phyloP scores from a whole-genome alignment of 1,284 basidiomycete genomes.

The Wallemia mellicola region DNA sequence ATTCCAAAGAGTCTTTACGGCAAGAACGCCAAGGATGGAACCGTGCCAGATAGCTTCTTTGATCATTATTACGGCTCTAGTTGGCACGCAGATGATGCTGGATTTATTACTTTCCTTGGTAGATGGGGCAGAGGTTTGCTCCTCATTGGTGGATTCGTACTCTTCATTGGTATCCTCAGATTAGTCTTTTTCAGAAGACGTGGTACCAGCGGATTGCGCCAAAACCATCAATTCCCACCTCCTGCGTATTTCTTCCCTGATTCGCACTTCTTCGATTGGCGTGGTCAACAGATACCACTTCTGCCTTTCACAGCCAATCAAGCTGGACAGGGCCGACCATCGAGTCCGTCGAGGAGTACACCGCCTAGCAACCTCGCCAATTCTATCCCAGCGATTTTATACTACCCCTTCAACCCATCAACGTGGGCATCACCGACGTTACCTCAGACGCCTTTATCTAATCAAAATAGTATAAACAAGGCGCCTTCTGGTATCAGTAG shows the following conservation, averaged over 20 bases:
- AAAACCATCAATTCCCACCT: neutral
- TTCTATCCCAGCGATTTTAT: neutral
- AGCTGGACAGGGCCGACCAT: neutral
- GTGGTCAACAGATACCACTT: conserved; percentile 2
- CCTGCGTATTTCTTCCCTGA: neutral
- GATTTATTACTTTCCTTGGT: conserved; percentile 65
- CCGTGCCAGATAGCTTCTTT: conserved; percentile 78
- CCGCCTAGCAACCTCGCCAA: neutral
- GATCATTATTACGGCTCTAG: conserved; percentile 85
- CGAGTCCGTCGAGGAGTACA: neutral
- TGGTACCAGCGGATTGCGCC: conserved; percentile 5
- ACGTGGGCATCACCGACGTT: neutral
- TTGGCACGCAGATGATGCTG: conserved; percentile 84
- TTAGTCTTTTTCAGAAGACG: conserved; percentile 20
- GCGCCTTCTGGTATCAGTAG: too few species aligned
- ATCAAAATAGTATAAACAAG: too few species aligned
- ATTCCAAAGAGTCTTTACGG: conserved; percentile 82
- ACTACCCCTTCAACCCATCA: conserved; percentile 1
- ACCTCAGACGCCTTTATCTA: neutral
- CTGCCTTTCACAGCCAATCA: neutral
- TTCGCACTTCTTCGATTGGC: conserved; percentile 6
- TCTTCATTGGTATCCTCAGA: conserved; percentile 34
- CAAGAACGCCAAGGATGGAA: conserved; percentile 60
- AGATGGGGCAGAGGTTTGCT: conserved; percentile 58
- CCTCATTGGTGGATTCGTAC: conserved; percentile 41